Evolutionary conservation across 148 eudicot species (phyloP).

Genomic region (Silene conica): DNA sequence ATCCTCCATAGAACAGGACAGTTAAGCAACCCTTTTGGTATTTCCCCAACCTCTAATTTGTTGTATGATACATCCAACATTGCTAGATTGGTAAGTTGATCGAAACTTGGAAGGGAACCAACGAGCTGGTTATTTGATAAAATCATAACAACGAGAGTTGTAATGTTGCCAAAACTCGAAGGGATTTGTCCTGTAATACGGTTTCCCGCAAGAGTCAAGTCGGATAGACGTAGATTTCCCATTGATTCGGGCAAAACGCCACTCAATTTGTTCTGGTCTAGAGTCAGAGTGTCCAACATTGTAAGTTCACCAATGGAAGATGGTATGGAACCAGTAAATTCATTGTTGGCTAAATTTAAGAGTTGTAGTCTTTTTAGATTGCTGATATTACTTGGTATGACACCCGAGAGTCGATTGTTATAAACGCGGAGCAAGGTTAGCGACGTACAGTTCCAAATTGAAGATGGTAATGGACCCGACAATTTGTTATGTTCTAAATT

Average conservation of each 20-base stretch:
- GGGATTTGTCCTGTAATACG: constrained; percentile 55
- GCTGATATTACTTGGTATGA: background rate
- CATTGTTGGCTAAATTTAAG: too few species aligned
- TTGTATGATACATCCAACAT: constrained; percentile 50
- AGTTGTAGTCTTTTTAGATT: background rate
- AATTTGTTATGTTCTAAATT: too few species aligned
- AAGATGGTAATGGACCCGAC: background rate
- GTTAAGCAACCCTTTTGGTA: constrained; percentile 19
- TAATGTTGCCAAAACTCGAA: constrained; percentile 45
- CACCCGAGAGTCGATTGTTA: background rate
- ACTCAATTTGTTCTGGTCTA: too few species aligned
- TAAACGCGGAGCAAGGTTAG: background rate
- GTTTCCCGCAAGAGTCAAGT: background rate
- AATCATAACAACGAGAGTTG: constrained; percentile 38
- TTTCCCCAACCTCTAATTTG: constrained; percentile 35
- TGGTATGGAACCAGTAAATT: too few species aligned
- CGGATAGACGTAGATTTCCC: too few species aligned
- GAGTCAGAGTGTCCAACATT: too few species aligned
- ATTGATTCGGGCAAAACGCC: too few species aligned
- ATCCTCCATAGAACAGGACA: background rate
- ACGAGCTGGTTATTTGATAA: constrained; percentile 50
- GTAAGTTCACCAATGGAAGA: too few species aligned
- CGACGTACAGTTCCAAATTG: background rate
- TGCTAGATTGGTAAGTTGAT: constrained; percentile 35
- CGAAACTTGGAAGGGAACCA: constrained; percentile 47